Evolutionary conservation across 1,284 basidiomycete species (phyloP), one percentile per base, ranked within the genome.

Genomic region (Ustilago nuda): DNA sequence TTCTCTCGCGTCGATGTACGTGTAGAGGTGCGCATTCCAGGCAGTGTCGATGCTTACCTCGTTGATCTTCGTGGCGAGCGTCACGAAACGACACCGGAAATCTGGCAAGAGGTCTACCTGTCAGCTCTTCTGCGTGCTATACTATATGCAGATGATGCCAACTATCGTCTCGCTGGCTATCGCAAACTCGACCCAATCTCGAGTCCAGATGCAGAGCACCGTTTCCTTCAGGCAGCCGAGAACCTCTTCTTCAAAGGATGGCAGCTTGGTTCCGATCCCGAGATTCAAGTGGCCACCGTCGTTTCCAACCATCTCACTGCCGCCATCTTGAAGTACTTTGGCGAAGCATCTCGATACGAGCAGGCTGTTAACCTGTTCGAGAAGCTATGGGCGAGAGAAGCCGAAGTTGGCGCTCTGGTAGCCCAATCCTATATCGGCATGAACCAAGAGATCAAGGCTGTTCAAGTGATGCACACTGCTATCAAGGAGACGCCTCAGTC

Each of bases 1-100:
- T 99, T 99, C 86, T 96, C 95, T 46, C 89, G 97, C 23, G 93
- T 99, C 43, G 97, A 99, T 83, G 92, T 99, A 30, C 91, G 96
- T 48, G 95, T 99, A 8, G 96, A 99, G 78, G 97, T 98, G 66
- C 96, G 96, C 87, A 99, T 99, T 58, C 97, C 97, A 0, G 96
- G 96, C 48, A 95, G 95, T 30, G 97, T 99, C 2, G 91, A 93
- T 80, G 93, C 96, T 8, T 98, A 98, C 86, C 92, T 94, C 33
- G 92, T 99, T 30, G 97, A 99, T 87, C 87, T 97, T 61, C 91
- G 96, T 30, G 96, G 97, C 27, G 95, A 99, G 86, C 89, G 93
- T 78, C 95, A 97, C 82, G 93, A 96, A 86, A 92, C 95, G 6
- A 95, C 94, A 0, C 89, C 92, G 0, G 93, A 94, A 55, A 91